A percentile compares a stretch with the other conserved stretches of the same genome.
phyloP scores from a whole-genome alignment of 306 rosid species.

The Quercus variabilis region DNA sequence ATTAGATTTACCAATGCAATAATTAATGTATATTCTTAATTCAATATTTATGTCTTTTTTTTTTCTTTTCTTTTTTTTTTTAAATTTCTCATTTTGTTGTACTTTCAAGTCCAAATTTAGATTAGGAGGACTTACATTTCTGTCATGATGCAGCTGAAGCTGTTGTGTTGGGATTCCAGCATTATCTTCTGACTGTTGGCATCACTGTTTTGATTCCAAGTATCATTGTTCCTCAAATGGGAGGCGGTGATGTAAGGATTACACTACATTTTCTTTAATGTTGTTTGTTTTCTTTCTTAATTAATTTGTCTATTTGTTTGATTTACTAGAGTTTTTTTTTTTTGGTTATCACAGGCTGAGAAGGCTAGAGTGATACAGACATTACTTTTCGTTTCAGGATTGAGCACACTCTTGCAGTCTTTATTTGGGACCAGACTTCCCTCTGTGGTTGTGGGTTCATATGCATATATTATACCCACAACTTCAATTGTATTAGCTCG shows the following conservation, averaged over 20 bases:
- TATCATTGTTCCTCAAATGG: constrained; percentile 83
- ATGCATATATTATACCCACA: constrained; percentile 35
- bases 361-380: constrained; percentile 52
- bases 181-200: constrained; percentile 74
- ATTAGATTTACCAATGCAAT: no score
- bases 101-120: background rate
- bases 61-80: no score
- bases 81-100: background rate
- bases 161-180: constrained; percentile 76
- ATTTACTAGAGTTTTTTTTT: background rate
- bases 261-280: background rate
- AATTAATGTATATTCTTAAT: no score
- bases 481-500: constrained; percentile 37
- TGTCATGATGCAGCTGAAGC: constrained; percentile 60
- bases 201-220: constrained; percentile 64
- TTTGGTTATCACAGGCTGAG: constrained; percentile 29
- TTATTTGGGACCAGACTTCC: constrained; percentile 56
- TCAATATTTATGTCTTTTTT: no score
- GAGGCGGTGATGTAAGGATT: constrained; percentile 64
- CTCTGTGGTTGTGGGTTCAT: constrained; percentile 39
- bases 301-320: background rate
- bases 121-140: background rate
- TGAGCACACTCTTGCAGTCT: constrained; percentile 47
- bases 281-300: background rate
- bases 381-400: constrained; percentile 47